Base-by-base conservation (phyloP, 2,329 filamentous ascomycete species). In the Malbranchea zuffiana region DNA sequence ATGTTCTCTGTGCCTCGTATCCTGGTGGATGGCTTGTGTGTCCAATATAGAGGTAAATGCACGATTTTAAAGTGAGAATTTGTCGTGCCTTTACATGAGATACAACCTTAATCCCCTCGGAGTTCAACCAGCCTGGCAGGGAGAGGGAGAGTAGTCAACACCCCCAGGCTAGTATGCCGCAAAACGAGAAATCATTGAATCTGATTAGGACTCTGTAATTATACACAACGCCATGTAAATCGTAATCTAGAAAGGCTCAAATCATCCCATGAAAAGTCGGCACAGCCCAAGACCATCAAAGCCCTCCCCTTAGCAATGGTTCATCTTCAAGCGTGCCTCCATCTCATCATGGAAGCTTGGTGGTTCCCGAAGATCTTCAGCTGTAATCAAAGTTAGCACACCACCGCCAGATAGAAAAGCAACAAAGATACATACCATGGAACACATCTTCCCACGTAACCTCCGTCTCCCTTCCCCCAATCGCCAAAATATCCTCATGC, bases 371-470 rank as follows among this genome's bases (percentile, higher is more conserved):
- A 75, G 72, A 61, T 88, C 84, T 50, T 82, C 80, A 42, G 69
- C 71, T 72, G 37, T 26, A 45, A 26, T 36, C 13, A 3, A 17
- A 13, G 23, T 37, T 35, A 40, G 37, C 33, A 34, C 6, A 29
- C 16, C 11, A 13, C 11, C 12, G n/a, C 19, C 33, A 3, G 25
- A 16, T 23, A n/a, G n/a, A 23, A 23, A 30, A 37, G 33, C 19
- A 17, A 42, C 41, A 18, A 20, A 6, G 5, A n/a, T 25, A 62
- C 62, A 57, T 60, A 65, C 85, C 84, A 13, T 72, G 75, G 57
- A 80, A 96, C 13, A 98, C 77, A 67, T 96, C 90, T 71, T 98
- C 90, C 90, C 90, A 98, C 6, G 71, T 75, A 50, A 93, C 69
- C 52, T 74, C 80, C 18, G 72, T 66, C 58, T 96, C 90, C 53